Base-by-base conservation (phyloP, 2,329 filamentous ascomycete genomes). In the Aspergillus pseudonomiae region DNA sequence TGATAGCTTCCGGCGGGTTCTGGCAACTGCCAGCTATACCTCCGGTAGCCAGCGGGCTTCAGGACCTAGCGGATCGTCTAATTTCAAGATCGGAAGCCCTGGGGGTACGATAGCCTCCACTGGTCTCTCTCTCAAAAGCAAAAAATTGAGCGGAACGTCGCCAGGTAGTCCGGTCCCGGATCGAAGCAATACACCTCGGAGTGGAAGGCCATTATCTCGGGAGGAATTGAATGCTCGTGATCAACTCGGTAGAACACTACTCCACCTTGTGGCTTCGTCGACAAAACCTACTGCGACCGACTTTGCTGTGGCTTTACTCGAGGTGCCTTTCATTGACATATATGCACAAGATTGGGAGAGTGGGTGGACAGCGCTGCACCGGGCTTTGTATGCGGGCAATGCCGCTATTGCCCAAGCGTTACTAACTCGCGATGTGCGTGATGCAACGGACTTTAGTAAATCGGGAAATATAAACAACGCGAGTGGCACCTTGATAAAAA, bases 281-380 rank as follows among this genome's bases (percentile, higher is more conserved):
- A 85, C 85, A 9, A 86, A 89, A 34, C 80, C 88, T 7, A 89
- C 86, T 65, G 91, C 93, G 10, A 78, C 89, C 43, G 85, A 83
- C 3, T 97, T 97, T 73, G 92, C 94, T 24, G 84, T 88, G 65
- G 89, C 92, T 12, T 83, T 99, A 41, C 84, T 98, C 54, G 89
- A 93, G 26, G 89, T 96, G 73, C 92, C 93, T 1, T 85, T 90
- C 59, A 86, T 93, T 68, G 95, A 99, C 78, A 82, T 98, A 10
- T 95, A 97, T 72, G 83, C 86, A 2, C 94, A 96, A 75, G 95
- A 99, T 77, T 82, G 84, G 9, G 95, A 99, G 78, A 98, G 91
- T 77, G 94, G 94, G 52, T 99, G 95, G 95, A 99, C 96, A 65
- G 90, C 94, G 43, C 84, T 99, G 45, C 95, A 99, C 75, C 88